Conservation (phyloP, 2,329 filamentous ascomycete species). For the Zelopaecilomyces penicillatus region DNA sequence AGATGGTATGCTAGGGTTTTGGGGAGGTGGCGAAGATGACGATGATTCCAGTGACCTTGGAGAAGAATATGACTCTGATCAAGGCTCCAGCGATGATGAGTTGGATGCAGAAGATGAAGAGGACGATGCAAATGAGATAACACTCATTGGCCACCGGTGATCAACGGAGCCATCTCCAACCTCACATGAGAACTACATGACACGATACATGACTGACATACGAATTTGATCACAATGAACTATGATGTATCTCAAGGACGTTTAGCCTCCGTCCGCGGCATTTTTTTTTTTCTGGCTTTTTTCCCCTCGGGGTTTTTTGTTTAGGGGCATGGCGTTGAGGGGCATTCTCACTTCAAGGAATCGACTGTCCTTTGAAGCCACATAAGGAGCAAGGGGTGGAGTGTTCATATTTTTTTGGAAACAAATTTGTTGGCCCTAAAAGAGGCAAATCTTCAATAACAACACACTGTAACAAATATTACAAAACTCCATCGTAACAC, state of each 20-base stretch:
- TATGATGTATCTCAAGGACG: too few species aligned
- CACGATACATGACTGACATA: too few species aligned
- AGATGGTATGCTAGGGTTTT: conserved; percentile 50
- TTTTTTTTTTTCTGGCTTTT: too few species aligned
- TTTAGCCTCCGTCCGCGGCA: too few species aligned
- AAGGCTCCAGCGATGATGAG: conserved; percentile 30
- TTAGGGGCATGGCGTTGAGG: too few species aligned
- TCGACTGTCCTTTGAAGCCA: too few species aligned
- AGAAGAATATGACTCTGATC: conserved; percentile 31
- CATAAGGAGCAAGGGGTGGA: too few species aligned
- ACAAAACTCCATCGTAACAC: not conserved
- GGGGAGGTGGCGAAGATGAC: conserved; percentile 40
- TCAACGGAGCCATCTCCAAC: not conserved
- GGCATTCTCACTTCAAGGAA: too few species aligned
- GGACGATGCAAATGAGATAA: conserved; percentile 30
- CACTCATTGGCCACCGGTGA: conserved; percentile 42
- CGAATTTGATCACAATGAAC: too few species aligned
- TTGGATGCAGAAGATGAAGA: conserved; percentile 40
- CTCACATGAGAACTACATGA: too few species aligned
- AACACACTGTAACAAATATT: conserved; percentile 4
- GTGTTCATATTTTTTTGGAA: not conserved
- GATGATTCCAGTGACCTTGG: conserved; percentile 42
- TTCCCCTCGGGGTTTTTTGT: too few species aligned
- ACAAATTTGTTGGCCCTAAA: not conserved
- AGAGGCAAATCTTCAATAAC: not conserved